These are phyloP conservation scores for Echria macrotheca DNA, from an alignment of 495 filamentous ascomycete genomes.

Conservation along the genomic window DNA sequence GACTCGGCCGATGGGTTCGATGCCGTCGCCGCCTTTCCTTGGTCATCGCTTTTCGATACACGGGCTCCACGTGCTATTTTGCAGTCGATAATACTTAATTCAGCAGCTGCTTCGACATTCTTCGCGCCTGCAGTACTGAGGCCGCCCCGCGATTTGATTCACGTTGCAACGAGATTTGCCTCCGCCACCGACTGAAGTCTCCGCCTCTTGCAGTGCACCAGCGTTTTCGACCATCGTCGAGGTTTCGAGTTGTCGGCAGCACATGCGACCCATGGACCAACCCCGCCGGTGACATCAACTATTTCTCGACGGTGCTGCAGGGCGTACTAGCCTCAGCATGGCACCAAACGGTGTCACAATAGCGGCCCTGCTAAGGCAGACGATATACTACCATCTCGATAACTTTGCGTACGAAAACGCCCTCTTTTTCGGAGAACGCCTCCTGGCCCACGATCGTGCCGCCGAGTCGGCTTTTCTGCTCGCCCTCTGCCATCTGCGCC, in stretches of 20 bases:
- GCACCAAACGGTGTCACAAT: constrained; percentile 62
- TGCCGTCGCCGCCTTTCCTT: neutral
- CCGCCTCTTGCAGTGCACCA: neutral
- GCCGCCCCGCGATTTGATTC: constrained; percentile 12
- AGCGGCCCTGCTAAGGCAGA: constrained; percentile 69
- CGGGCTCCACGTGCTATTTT: constrained; percentile 4
- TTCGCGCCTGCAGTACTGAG: constrained; percentile 12
- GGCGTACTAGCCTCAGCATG: constrained; percentile 47
- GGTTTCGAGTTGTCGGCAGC: too few relatives aligned
- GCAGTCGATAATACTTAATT: constrained; percentile 24
- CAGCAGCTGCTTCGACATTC: constrained; percentile 29
- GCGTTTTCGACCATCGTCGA: too few relatives aligned
- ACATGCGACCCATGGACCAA: constrained; percentile 24
- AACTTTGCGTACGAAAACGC: constrained; percentile 83
- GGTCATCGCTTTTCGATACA: constrained; percentile 15
- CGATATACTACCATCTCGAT: constrained; percentile 90
- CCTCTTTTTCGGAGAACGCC: constrained; percentile 82
- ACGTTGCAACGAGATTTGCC: neutral
- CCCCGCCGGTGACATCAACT: constrained; percentile 19
- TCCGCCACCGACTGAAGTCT: neutral
- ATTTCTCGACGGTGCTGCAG: constrained; percentile 18
- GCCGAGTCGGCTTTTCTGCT: constrained; percentile 78
- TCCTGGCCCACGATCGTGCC: constrained; percentile 75
- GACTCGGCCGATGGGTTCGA: constrained; percentile 1
- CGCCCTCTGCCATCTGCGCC: constrained; percentile 73